Percentiles rank a stretch among this genome's conserved stretches.
These are phyloP conservation scores for Penicillium steckii DNA, from an alignment of 495 filamentous ascomycete genomes.

Conservation along the genomic window DNA sequence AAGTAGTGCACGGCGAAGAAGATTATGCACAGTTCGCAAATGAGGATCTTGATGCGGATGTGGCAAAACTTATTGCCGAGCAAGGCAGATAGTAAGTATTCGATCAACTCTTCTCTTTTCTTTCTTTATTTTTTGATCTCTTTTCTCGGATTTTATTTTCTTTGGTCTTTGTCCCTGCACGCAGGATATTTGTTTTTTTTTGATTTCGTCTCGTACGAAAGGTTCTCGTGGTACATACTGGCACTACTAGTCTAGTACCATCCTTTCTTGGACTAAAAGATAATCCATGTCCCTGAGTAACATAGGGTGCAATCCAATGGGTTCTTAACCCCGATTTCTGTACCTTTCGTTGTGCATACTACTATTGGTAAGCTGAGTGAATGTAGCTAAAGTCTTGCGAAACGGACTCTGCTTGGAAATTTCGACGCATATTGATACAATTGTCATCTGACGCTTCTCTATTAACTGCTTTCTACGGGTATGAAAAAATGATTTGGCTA, in stretches of 20 bases:
- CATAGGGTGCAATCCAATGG: too few relatives aligned
- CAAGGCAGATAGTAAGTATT: conserved; percentile 29
- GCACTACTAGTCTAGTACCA: too few relatives aligned
- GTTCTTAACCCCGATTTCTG: too few relatives aligned
- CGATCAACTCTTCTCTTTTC: not conserved
- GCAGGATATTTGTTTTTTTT: not conserved
- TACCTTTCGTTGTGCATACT: not conserved
- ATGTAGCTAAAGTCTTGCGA: too few relatives aligned
- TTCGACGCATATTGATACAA: not conserved
- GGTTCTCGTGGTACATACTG: not conserved
- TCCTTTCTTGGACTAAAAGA: too few relatives aligned
- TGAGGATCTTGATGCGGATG: conserved; percentile 75
- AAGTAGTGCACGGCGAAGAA: conserved; percentile 65
- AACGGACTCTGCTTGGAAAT: too few relatives aligned
- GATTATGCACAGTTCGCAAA: conserved; percentile 68
- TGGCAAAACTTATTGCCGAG: conserved; percentile 73
- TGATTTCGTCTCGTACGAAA: not conserved
- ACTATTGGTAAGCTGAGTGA: too few relatives aligned
- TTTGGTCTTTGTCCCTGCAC: not conserved
- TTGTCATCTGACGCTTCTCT: not conserved
- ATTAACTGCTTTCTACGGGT: conserved; percentile 20
- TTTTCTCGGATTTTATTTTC: not conserved
- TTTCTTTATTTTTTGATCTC: too few relatives aligned
- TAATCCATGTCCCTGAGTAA: too few relatives aligned
- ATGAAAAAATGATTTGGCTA: conserved; percentile 12